Conservation (phyloP, 306 rosid genomes). For the barrel medic (Medicago truncatula) region DNA sequence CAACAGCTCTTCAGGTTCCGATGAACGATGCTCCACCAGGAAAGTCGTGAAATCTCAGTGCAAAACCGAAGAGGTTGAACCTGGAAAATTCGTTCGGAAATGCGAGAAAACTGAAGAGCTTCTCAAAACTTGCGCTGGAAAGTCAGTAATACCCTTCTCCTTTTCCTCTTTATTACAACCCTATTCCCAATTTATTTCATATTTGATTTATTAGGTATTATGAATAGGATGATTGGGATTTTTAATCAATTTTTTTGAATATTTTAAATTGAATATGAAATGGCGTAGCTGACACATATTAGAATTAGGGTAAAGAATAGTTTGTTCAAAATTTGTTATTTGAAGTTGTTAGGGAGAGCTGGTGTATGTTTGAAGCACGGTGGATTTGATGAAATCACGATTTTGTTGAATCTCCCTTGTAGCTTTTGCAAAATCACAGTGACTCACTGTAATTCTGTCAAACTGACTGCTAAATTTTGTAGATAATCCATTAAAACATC, state of each 20-base stretch:
- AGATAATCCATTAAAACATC: background rate
- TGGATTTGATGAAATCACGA: too few species aligned
- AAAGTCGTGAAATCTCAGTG: slow-evolving; percentile 74
- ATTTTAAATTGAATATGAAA: too few species aligned
- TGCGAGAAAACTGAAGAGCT: slow-evolving; percentile 88
- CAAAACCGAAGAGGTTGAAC: slow-evolving; percentile 79
- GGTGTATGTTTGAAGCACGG: too few species aligned
- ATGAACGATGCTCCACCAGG: slow-evolving; percentile 57
- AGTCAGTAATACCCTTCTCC: slow-evolving; percentile 52
- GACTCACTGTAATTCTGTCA: too few species aligned
- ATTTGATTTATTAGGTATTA: slow-evolving; percentile 13
- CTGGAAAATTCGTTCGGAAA: slow-evolving; percentile 77
- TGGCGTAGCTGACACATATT: background rate
- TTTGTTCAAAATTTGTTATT: background rate
- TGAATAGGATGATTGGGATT: background rate
- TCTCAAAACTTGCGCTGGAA: slow-evolving; percentile 74
- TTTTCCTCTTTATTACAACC: background rate
- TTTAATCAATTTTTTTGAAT: background rate
- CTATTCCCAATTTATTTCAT: background rate
- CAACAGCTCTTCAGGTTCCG: slow-evolving; percentile 27
- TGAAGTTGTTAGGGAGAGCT: too few species aligned
- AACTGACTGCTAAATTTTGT: background rate
- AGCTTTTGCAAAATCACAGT: too few species aligned
- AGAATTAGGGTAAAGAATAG: slow-evolving; percentile 1
- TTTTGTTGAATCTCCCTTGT: too few species aligned